Conservation (phyloP, 1,284 basidiomycete species). For the Caloboletus inedulis region DNA sequence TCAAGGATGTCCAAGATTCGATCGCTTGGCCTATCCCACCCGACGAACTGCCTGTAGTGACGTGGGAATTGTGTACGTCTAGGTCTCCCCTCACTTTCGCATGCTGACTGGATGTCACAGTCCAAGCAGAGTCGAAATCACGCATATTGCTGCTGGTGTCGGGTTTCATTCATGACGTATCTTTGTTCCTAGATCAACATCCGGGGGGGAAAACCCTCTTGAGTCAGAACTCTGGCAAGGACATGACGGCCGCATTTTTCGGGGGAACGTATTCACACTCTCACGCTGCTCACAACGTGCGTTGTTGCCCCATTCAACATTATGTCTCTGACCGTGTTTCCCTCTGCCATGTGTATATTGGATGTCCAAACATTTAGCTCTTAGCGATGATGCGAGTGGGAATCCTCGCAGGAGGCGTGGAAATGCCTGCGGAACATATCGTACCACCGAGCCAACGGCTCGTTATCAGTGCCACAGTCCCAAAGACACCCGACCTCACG, state of each 20-base stretch:
- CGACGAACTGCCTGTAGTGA: slow-evolving; percentile 72
- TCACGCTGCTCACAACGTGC: slow-evolving; percentile 78
- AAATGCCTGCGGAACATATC: slow-evolving; percentile 39
- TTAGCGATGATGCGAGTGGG: slow-evolving; percentile 84
- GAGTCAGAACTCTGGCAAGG: slow-evolving; percentile 65
- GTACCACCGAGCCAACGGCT: slow-evolving; percentile 39
- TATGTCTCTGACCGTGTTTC: slow-evolving; percentile 1
- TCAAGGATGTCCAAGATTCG: slow-evolving; percentile 62
- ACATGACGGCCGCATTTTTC: slow-evolving; percentile 81
- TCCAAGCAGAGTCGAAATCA: slow-evolving; percentile 64
- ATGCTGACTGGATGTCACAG: slow-evolving; percentile 34
- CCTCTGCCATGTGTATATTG: not conserved
- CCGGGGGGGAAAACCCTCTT: slow-evolving; percentile 75
- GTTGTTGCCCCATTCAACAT: slow-evolving; percentile 24
- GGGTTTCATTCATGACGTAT: slow-evolving; percentile 86
- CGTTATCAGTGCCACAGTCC: slow-evolving; percentile 24
- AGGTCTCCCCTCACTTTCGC: not conserved
- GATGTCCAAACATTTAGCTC: slow-evolving; percentile 39
- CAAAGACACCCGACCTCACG: slow-evolving; percentile 5
- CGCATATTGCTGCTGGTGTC: slow-evolving; percentile 70
- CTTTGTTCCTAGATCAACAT: slow-evolving; percentile 74
- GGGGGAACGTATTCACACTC: slow-evolving; percentile 83
- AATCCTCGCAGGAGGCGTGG: slow-evolving; percentile 70
- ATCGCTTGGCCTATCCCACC: slow-evolving; percentile 67
- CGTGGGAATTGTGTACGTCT: slow-evolving; percentile 75